Evolutionary conservation across 371 early-diverging fungal species (phyloP), one percentile per base, ranked within the genome.

Genomic region (Capniomyces stellatus): DNA sequence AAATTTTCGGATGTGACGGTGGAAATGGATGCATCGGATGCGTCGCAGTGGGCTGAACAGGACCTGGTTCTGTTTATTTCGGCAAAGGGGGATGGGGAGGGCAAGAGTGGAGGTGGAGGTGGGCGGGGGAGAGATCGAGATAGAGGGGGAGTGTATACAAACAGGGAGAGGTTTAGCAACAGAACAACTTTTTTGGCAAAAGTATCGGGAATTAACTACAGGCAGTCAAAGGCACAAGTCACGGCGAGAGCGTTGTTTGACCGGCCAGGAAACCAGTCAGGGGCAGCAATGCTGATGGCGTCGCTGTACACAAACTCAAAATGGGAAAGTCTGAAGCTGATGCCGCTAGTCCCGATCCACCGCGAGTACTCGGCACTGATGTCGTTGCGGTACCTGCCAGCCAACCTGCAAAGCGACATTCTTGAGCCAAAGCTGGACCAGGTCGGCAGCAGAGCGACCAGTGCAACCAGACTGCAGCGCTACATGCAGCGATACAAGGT

Each of bases 321-420:
- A 10, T 75, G 74, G 75, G 58, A 59, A 19, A 58, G 66, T 22
- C 53, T 70, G 50, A 66, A 63, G 48, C 62, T 76, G 29, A 46
- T 58, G 35, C 64, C 63, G 55, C 54, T 92, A 44, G 82, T 87
- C 0, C 86, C 96, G 0, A 59, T 71, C 0, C 69, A 83, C 53
- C 85, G 96, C 29, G 94, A 94, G 66, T 96, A 87, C 58, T 64
- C 75, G 2, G 87, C 89, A 2, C 61, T 96, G 42, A 58, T 73
- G 27, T 75, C 72, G 4, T 62, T 93, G 49, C 71, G 76, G 24
- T 68, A 80, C 29, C 44, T 67, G 46, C 43, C 56, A 35, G 76
- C 79, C 57, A 69, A 74, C 28, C 67, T 92, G 19, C 64, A 67
- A 6, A 46, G 67, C 1, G 78, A 80, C 41, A 81, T 95, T 25